Evolutionary conservation across 768 basidiomycete species (phyloP).

Genomic region (Coprinopsis sp.): DNA sequence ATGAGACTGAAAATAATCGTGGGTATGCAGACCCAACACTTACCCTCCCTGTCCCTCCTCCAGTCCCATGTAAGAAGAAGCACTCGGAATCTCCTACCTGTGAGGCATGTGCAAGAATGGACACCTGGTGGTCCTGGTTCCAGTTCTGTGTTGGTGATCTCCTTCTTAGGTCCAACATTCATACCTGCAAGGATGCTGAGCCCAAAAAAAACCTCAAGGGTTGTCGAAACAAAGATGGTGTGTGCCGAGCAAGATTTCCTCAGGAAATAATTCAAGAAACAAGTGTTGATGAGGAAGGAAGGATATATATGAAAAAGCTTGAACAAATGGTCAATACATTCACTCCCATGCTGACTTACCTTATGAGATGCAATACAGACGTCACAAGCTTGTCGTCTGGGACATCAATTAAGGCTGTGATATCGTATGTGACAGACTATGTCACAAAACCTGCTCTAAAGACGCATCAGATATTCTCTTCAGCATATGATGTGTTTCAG

Average conservation of each 20-base stretch:
- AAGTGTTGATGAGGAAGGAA: not conserved
- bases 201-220: not conserved
- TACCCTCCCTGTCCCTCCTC: not conserved
- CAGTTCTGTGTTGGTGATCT: not conserved
- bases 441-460: not conserved
- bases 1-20: too few species aligned
- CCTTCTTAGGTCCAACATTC: not conserved
- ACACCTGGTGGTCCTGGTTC: not conserved
- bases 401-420: not conserved
- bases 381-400: not conserved
- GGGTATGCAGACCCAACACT: not conserved
- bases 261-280: not conserved
- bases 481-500: not conserved
- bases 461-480: not conserved
- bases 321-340: not conserved
- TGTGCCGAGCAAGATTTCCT: not conserved
- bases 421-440: conserved; percentile 1
- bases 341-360: not conserved
- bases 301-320: not conserved
- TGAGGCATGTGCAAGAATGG: not conserved
- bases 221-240: not conserved
- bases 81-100: not conserved
- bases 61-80: not conserved
- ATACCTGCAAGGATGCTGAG: not conserved
- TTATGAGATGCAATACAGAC: conserved; percentile 1